Percentiles rank a stretch among this genome's conserved stretches.
These are phyloP conservation scores for Aspergillus nomiae DNA, from an alignment of 2,329 filamentous ascomycete species.

Conservation along the genomic window DNA sequence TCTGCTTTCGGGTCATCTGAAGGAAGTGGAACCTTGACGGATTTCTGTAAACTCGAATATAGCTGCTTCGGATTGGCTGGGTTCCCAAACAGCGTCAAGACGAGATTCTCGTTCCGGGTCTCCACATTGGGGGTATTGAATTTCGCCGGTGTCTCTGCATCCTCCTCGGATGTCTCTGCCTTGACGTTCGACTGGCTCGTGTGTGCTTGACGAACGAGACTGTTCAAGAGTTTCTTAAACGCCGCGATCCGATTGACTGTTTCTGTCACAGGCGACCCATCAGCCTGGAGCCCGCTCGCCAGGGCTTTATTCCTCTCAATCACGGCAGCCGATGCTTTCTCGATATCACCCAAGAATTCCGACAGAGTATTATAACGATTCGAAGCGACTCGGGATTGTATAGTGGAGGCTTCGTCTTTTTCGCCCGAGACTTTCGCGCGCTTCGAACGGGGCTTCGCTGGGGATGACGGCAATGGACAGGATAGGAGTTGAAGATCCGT, in stretches of 20 bases:
- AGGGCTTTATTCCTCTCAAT: slow-evolving; percentile 40
- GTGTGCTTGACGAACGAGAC: slow-evolving; percentile 65
- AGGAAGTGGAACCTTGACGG: slow-evolving; percentile 34
- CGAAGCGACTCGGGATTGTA: slow-evolving; percentile 41
- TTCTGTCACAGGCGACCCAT: slow-evolving; percentile 35
- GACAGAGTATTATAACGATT: slow-evolving; percentile 44
- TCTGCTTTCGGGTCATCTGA: slow-evolving; percentile 40
- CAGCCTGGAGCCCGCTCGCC: slow-evolving; percentile 27
- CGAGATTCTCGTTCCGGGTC: slow-evolving; percentile 55
- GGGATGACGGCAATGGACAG: slow-evolving; percentile 38
- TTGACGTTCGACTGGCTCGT: slow-evolving; percentile 40
- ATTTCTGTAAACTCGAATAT: slow-evolving; percentile 78
- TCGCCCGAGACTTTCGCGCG: slow-evolving; percentile 44
- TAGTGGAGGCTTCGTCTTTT: slow-evolving; percentile 35
- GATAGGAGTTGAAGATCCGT: slow-evolving; percentile 47
- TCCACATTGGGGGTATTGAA: slow-evolving; percentile 42
- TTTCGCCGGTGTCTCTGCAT: slow-evolving; percentile 37
- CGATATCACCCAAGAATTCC: slow-evolving; percentile 46
- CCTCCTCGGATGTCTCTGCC: slow-evolving; percentile 37
- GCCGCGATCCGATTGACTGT: slow-evolving; percentile 50
- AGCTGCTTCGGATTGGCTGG: slow-evolving; percentile 74
- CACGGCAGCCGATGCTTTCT: slow-evolving; percentile 39
- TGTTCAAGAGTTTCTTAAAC: slow-evolving; percentile 65
- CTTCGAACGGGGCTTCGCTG: slow-evolving; percentile 45
- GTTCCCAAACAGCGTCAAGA: slow-evolving; percentile 76